A percentile compares a stretch with the other conserved stretches of the same genome.
phyloP scores from a whole-genome alignment of 192 early-diverging fungal genomes.

The Entomortierella lignicola region DNA sequence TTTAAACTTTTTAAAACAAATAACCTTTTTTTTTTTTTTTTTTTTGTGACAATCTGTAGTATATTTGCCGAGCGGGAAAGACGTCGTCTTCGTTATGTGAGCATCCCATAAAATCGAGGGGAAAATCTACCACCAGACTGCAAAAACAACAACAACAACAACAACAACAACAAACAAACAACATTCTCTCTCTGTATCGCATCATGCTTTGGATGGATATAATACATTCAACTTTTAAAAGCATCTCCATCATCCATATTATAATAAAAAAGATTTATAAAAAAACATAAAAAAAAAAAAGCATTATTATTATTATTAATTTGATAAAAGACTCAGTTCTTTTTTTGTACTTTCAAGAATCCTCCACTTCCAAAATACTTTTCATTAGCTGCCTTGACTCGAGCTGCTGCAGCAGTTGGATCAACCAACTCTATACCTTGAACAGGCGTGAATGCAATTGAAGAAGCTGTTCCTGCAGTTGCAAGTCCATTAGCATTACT shows the following conservation, averaged over 20 bases:
- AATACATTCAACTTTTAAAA: too few relatives aligned
- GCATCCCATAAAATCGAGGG: conserved; percentile 27
- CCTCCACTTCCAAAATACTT: conserved; percentile 75
- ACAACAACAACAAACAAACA: too few relatives aligned
- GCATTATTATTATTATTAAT: neutral
- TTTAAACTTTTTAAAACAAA: neutral
- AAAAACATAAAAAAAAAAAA: too few relatives aligned
- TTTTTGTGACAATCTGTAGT: conserved; percentile 1
- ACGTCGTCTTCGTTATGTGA: conserved; percentile 42
- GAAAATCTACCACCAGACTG: neutral
- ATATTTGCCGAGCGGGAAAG: conserved; percentile 27
- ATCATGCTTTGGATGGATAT: too few relatives aligned
- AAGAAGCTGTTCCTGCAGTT: conserved; percentile 86
- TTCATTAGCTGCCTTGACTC: conserved; percentile 72
- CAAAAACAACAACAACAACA: neutral
- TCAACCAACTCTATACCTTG: conserved; percentile 95
- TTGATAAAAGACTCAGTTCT: neutral
- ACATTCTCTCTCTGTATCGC: too few relatives aligned
- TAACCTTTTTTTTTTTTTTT: neutral
- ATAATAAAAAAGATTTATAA: neutral
- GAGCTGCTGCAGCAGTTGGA: conserved; percentile 75
- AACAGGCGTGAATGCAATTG: conserved; percentile 93
- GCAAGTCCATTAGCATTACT: conserved; percentile 58
- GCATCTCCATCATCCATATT: too few relatives aligned
- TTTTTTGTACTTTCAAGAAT: conserved; percentile 24